Percentiles rank a stretch among this genome's conserved stretches.
phyloP scores from a whole-genome alignment of 306 rosid species.

The Elaeagnus macrophylla region DNA sequence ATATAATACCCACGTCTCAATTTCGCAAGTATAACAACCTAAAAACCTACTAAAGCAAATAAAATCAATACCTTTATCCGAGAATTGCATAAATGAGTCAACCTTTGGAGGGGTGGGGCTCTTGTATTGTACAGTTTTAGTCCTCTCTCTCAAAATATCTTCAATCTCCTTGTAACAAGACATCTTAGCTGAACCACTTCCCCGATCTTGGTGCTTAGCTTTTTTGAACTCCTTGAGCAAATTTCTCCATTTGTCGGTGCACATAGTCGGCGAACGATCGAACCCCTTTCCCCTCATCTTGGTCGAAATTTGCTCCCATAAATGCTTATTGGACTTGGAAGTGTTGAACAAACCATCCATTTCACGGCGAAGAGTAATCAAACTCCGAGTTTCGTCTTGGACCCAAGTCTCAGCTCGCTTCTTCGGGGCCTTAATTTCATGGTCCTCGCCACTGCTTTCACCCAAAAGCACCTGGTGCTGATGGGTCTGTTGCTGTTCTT shows the following conservation, averaged over 20 bases:
- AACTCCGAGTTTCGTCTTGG: slow-evolving; percentile 80
- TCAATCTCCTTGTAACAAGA: slow-evolving; percentile 84
- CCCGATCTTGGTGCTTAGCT: slow-evolving; percentile 67
- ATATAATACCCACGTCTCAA: not conserved
- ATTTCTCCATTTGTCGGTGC: slow-evolving; percentile 97
- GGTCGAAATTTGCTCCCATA: slow-evolving; percentile 87
- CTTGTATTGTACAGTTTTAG: slow-evolving; percentile 46
- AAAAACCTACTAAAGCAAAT: not conserved
- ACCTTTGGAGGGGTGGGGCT: slow-evolving; percentile 57
- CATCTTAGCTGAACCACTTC: slow-evolving; percentile 83
- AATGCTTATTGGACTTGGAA: slow-evolving; percentile 81
- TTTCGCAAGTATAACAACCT: not conserved
- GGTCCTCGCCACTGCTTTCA: slow-evolving; percentile 83
- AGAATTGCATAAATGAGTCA: slow-evolving; percentile 73
- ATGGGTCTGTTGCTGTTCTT: slow-evolving; percentile 22
- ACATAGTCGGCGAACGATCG: slow-evolving; percentile 90
- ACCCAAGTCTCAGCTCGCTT: slow-evolving; percentile 97
- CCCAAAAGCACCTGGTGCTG: slow-evolving; percentile 54
- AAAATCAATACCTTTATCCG: slow-evolving; percentile 51
- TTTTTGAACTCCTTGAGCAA: slow-evolving; percentile 89
- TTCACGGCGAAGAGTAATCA: slow-evolving; percentile 62
- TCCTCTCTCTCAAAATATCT: slow-evolving; percentile 69
- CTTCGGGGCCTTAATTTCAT: slow-evolving; percentile 83
- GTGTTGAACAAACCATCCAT: slow-evolving; percentile 76
- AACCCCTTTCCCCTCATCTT: slow-evolving; percentile 89